Conservation (phyloP, 164 flowering plant genomes). For the Nelumbo lutea region DNA sequence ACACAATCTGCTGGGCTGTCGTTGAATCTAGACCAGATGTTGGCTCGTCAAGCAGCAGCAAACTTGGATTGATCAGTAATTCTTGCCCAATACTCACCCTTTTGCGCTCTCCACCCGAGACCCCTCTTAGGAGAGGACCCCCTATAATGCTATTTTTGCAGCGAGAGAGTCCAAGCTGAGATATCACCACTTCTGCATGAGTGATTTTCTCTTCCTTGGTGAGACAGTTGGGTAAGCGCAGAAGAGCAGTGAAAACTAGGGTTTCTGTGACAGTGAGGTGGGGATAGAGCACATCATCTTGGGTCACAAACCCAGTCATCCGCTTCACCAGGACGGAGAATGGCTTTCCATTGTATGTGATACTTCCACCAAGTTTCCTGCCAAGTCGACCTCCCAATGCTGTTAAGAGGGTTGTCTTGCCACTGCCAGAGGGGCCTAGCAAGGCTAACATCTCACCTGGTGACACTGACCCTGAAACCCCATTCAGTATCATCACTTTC, state of each 20-base stretch:
- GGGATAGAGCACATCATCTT: slow-evolving; percentile 65
- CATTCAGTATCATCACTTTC: slow-evolving; percentile 45
- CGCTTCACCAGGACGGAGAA: slow-evolving; percentile 49
- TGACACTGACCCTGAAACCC: slow-evolving; percentile 45
- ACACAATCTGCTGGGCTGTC: slow-evolving; percentile 60
- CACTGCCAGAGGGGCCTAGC: slow-evolving; percentile 89
- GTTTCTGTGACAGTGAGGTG: slow-evolving; percentile 74
- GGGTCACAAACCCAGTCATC: slow-evolving; percentile 71
- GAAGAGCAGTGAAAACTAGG: slow-evolving; percentile 64
- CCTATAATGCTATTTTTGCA: slow-evolving; percentile 56
- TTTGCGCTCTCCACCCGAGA: slow-evolving; percentile 34
- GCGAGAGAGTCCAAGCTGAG: slow-evolving; percentile 43
- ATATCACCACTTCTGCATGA: slow-evolving; percentile 50
- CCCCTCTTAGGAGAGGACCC: slow-evolving; percentile 20
- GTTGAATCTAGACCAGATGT: slow-evolving; percentile 83
- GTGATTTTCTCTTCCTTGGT: slow-evolving; percentile 34
- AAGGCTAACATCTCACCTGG: slow-evolving; percentile 85
- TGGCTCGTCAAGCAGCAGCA: slow-evolving; percentile 74
- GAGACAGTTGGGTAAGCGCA: slow-evolving; percentile 52
- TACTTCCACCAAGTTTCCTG: slow-evolving; percentile 39
- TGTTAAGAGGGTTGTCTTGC: slow-evolving; percentile 75
- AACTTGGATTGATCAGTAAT: slow-evolving; percentile 69
- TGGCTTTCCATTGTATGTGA: slow-evolving; percentile 62
- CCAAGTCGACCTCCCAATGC: slow-evolving; percentile 66
- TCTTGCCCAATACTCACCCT: slow-evolving; percentile 65